Evolutionary conservation across 2,329 filamentous ascomycete species (phyloP), one percentile per base, ranked within the genome.

Genomic region (Truncatella angustata): DNA sequence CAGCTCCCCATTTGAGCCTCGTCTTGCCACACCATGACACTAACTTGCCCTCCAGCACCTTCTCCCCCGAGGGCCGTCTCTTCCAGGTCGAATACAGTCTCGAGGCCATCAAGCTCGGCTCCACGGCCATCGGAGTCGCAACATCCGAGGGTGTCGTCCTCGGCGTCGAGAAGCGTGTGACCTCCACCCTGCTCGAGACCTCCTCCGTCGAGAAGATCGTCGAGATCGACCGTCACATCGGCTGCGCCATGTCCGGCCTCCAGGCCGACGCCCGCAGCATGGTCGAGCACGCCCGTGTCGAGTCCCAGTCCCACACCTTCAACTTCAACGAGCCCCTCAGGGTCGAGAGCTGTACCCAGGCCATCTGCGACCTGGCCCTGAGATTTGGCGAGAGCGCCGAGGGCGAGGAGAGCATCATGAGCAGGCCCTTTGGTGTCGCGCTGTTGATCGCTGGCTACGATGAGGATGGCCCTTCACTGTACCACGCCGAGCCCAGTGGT

Each of bases 41-140:
- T 28, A 35, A n/a, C 46, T 30, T 14, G 21, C 40, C 12, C 45
- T 49, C 54, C 70, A 95, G 90, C 84, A 99, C 94, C 83, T 99
- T 99, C 85, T 99, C 94, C 65, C 94, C 94, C 56, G 94, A 99
- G 84, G 94, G 94, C 68, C 94, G 94, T 76, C 90, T 99, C 73
- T 99, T 99, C 84, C 94, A 99, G 80, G 94, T 99, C 80, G 94
- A 99, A 88, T 99, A 99, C 85, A 97, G 94, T 55, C 88, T 99
- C 73, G 94, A 99, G 81, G 94, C 94, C 75, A 99, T 99, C 85
- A 99, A 99, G 81, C 90, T 97, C 62, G 94, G 94, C 63, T 96
- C 90, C 66, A 99, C 94, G 63, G 94, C 94, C 69, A 99, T 99
- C 77, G 94, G 94, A 65, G 92, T 99, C 61, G 91, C 94, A 65